Conservation (phyloP, 2,329 filamentous ascomycete genomes). For the Macrophomina pseudophaseolina region DNA sequence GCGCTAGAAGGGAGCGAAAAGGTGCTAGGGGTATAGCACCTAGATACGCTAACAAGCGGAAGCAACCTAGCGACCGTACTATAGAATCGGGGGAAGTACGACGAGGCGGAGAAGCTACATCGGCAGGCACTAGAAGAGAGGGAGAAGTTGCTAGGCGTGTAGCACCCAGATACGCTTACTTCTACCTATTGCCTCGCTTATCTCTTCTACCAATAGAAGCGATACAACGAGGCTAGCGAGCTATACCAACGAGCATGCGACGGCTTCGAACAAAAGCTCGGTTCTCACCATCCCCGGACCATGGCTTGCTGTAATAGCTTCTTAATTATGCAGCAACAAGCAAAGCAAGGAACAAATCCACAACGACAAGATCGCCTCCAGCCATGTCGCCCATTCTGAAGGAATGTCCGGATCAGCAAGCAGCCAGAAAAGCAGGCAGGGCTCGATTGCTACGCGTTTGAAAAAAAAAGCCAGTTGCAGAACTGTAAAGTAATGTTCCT, state of each 20-base stretch:
- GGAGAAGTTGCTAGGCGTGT: slow-evolving; percentile 24
- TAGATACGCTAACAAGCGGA: not conserved
- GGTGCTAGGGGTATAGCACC: too few relatives aligned
- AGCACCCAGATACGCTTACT: not conserved
- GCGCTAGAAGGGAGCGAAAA: too few relatives aligned
- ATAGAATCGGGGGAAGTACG: not conserved
- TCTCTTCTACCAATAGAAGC: not conserved
- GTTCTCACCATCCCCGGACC: slow-evolving; percentile 7
- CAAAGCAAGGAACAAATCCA: not conserved
- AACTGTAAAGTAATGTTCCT: not conserved
- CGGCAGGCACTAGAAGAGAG: not conserved
- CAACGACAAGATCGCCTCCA: not conserved
- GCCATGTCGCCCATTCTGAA: not conserved
- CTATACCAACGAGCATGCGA: slow-evolving; percentile 5
- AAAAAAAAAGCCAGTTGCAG: not conserved
- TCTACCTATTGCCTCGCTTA: too few relatives aligned
- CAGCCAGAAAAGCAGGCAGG: not conserved
- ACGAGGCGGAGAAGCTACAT: not conserved
- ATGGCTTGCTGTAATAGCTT: slow-evolving; percentile 1
- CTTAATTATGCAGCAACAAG: slow-evolving; percentile 7
- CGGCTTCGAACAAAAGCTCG: slow-evolving; percentile 3
- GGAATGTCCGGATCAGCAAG: not conserved
- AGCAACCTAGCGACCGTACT: not conserved
- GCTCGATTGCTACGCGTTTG: not conserved
- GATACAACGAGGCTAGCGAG: slow-evolving; percentile 2